Conservation (phyloP, 2,329 filamentous ascomycete genomes). For the Fusarium luffae region DNA sequence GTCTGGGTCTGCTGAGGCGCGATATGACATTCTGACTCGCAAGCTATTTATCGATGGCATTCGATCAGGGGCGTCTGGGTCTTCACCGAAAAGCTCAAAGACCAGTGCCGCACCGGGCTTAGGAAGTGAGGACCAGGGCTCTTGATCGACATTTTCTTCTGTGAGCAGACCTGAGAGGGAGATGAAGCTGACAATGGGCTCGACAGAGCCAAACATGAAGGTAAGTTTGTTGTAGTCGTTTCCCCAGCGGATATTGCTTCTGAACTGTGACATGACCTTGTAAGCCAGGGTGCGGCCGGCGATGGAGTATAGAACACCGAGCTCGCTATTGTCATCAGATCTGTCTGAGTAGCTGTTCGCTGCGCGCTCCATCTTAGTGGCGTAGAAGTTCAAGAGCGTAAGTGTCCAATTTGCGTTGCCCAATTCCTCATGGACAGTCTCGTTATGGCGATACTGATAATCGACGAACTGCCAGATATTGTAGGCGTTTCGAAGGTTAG, state of each 20-base stretch:
- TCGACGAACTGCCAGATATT: conserved; percentile 65
- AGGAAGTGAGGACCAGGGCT: conserved; percentile 57
- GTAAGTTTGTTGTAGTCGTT: conserved; percentile 60
- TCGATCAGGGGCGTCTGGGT: conserved; percentile 32
- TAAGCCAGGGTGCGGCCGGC: conserved; percentile 64
- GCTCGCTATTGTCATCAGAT: conserved; percentile 49
- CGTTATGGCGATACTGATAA: conserved; percentile 65
- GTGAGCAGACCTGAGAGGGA: conserved; percentile 60
- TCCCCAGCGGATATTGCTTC: conserved; percentile 53
- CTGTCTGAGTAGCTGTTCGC: conserved; percentile 67
- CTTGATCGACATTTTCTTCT: conserved; percentile 61
- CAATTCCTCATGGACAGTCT: conserved; percentile 55
- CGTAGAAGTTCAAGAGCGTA: conserved; percentile 68
- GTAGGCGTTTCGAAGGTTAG: conserved; percentile 62
- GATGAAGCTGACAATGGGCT: conserved; percentile 68
- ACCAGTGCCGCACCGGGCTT: conserved; percentile 79
- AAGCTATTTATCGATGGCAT: conserved; percentile 54
- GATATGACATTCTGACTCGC: conserved; percentile 67
- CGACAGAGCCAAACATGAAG: conserved; percentile 64
- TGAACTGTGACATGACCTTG: conserved; percentile 57
- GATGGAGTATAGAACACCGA: conserved; percentile 57
- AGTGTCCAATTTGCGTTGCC: conserved; percentile 46
- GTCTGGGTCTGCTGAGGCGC: conserved; percentile 56
- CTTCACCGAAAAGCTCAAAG: conserved; percentile 70
- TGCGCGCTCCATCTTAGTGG: conserved; percentile 73